Evolutionary conservation across 352 stramenopile genomes (phyloP), one percentile per base, ranked within the genome.

Genomic region (Pythium rhizo-oryzae): DNA sequence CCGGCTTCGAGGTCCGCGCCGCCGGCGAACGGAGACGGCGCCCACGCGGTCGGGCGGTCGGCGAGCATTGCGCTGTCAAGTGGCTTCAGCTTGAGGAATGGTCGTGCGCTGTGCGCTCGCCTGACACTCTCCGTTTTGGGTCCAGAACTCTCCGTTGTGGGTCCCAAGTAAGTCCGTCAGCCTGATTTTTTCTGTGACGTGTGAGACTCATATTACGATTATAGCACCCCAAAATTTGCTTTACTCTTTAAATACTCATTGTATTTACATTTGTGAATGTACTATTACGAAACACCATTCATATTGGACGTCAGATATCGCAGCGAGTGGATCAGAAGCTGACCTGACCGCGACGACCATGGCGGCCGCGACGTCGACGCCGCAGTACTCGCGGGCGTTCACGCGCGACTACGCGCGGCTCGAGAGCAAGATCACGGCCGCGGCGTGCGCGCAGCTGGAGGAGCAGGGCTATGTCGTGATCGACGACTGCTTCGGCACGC

Each of bases 401-500:
- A 70, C 63, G 54, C 78, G 83, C 63, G 80, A 92, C 72, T 78
- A 81, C 53, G 74, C 69, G 68, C 78, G 77, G 24, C 59, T 92
- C 28, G 74, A 77, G 33, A 25, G 51, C 18, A 82, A 82, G 64
- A 82, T 92, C 67, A 79, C 80, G 21, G 41, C 71, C 28, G 62
- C 71, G 21, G 69, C 51, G 19, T 90, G 84, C 53, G 62, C 67
- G 23, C 62, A 84, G 59, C 69, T 90, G 23, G 59, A 82, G 30
- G 77, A 87, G 33, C 65, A 83, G 8, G 81, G 83, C 30, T 91
- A 79, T 59, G 77, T 81, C 15, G 81, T 93, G 49, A 80, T 91
- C 41, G 81, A 93, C 74, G 76, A 90, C 62, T 91, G 82, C 61
- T 88, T 91, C 49, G 82, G 84, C 23, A 69, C 70, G 39, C 74